A percentile compares a stretch with the other conserved stretches of the same genome.
These are phyloP conservation scores for Chaetomium sp. DNA, from an alignment of 2,329 filamentous ascomycete species.

Conservation along the genomic window DNA sequence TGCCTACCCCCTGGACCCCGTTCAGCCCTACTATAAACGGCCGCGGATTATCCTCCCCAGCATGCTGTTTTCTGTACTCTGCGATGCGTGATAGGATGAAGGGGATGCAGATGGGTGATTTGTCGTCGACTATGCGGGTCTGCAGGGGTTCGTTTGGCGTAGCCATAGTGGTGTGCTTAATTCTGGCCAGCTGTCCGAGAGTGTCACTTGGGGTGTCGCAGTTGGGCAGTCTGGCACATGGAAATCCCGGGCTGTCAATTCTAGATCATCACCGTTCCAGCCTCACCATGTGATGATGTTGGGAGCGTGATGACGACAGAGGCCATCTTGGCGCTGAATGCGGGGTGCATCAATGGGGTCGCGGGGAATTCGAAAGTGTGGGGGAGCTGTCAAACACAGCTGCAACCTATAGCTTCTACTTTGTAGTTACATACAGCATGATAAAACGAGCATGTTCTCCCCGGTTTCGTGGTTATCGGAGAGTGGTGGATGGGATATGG, in stretches of 20 bases:
- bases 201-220: conserved; percentile 12
- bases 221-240: conserved; percentile 25
- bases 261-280: conserved; percentile 6
- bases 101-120: conserved; percentile 73
- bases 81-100: conserved; percentile 67
- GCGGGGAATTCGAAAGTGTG: conserved; percentile 20
- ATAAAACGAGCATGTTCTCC: neutral
- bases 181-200: neutral
- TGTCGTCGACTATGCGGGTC: conserved; percentile 68
- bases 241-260: neutral
- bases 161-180: conserved; percentile 33
- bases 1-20: conserved; percentile 88
- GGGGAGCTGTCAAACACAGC: conserved; percentile 20
- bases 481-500: neutral
- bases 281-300: neutral
- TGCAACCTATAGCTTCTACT: neutral
- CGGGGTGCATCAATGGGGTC: conserved; percentile 17
- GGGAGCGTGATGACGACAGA: conserved; percentile 26
- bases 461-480: neutral
- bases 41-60: conserved; percentile 44
- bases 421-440: neutral
- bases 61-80: conserved; percentile 44
- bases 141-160: conserved; percentile 37
- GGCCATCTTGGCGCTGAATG: conserved; percentile 13
- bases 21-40: conserved; percentile 89